A percentile compares a stretch with the other conserved stretches of the same genome.
Conservation (phyloP, 345 rosid species). For the Murraya paniculata region DNA sequence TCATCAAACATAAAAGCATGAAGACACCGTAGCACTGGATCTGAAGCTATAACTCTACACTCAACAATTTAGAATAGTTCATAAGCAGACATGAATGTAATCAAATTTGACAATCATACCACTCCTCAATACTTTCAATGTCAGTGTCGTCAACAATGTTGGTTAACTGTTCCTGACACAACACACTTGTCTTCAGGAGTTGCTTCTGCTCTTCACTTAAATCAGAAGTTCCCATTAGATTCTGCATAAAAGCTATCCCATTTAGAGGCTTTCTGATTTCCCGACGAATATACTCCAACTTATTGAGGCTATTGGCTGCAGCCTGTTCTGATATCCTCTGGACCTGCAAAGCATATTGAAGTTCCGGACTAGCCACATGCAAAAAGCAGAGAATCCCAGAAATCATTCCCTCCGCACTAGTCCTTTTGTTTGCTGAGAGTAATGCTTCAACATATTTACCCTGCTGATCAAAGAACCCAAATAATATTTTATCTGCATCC, state of each 20-base stretch:
- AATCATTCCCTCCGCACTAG: slow-evolving; percentile 56
- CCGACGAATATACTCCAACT: slow-evolving; percentile 59
- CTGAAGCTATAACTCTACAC: not conserved
- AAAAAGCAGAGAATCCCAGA: slow-evolving; percentile 70
- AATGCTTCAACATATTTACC: slow-evolving; percentile 64
- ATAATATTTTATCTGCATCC: slow-evolving; percentile 52
- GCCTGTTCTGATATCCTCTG: slow-evolving; percentile 73
- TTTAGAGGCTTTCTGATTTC: slow-evolving; percentile 54
- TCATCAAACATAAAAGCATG: no score
- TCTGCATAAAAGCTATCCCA: slow-evolving; percentile 56
- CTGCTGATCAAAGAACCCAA: slow-evolving; percentile 63
- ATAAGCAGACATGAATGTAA: not conserved
- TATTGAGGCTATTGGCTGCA: slow-evolving; percentile 51
- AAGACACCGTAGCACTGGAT: not conserved
- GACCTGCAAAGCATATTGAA: slow-evolving; percentile 70
- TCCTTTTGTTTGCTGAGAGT: slow-evolving; percentile 60
- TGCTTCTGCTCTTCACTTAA: slow-evolving; percentile 53
- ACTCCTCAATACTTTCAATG: slow-evolving; percentile 65
- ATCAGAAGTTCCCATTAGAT: slow-evolving; percentile 47
- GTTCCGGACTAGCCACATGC: slow-evolving; percentile 76
- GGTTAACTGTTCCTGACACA: slow-evolving; percentile 67
- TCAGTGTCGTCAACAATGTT: slow-evolving; percentile 62
- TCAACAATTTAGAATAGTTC: not conserved
- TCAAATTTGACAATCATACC: slow-evolving; percentile 39
- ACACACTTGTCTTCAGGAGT: slow-evolving; percentile 48